Evolutionary conservation across 2,329 filamentous ascomycete species (phyloP).

Genomic region (Botrytis galanthina): DNA sequence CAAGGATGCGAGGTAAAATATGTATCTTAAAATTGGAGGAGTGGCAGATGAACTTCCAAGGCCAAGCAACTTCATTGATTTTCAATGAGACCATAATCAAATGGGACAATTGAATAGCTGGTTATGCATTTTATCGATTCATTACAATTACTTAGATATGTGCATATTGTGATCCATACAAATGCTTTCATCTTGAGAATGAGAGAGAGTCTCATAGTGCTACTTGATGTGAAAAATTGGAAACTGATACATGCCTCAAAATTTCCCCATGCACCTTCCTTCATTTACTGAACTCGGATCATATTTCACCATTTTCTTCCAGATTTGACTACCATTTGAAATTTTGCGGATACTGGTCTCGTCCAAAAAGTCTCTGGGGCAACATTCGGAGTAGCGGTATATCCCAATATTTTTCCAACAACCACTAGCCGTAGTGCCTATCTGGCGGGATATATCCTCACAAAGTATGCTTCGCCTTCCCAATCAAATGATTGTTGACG

Average conservation of each 20-base stretch:
- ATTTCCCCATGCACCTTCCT: background rate
- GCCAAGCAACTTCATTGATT: background rate
- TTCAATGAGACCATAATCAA: background rate
- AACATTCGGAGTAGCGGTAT: background rate
- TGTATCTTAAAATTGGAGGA: background rate
- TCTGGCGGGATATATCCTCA: background rate
- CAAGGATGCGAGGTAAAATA: background rate
- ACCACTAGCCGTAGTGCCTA: background rate
- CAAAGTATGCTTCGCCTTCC: slow-evolving; percentile 4
- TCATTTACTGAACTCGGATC: background rate
- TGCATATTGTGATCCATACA: background rate
- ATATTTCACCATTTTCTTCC: background rate
- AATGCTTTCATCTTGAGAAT: background rate
- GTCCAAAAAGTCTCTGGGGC: background rate
- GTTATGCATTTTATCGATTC: background rate
- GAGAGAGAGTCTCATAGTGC: background rate
- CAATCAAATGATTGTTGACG: slow-evolving; percentile 35
- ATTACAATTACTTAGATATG: background rate
- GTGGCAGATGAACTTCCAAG: background rate
- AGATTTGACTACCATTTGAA: background rate
- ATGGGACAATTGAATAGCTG: background rate
- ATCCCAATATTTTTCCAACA: background rate
- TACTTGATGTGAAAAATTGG: background rate
- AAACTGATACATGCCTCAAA: background rate
- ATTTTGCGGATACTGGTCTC: background rate